Conservation (phyloP, 768 basidiomycete species). For the Leccinum subtestaceum region DNA sequence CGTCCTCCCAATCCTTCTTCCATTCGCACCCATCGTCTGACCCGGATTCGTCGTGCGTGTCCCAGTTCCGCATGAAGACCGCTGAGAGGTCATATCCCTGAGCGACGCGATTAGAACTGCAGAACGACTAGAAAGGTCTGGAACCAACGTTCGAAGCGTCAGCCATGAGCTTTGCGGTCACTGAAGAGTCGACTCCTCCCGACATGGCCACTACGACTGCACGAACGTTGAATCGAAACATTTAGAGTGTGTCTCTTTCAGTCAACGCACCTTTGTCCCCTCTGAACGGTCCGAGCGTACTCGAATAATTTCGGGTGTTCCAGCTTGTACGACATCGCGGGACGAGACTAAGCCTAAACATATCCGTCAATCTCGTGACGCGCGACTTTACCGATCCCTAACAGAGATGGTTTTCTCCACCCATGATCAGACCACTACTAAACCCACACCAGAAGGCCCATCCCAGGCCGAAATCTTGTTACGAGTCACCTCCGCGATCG, state of each 20-base stretch:
- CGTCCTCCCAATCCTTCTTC: slow-evolving; percentile 94
- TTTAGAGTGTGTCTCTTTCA: not conserved
- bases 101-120: not conserved
- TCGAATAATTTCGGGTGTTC: slow-evolving; percentile 13
- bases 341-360: slow-evolving; percentile 12
- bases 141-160: slow-evolving; percentile 47
- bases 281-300: slow-evolving; percentile 16
- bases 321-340: slow-evolving; percentile 10
- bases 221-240: not conserved
- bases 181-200: slow-evolving; percentile 93
- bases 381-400: not conserved
- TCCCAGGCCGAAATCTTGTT: slow-evolving; percentile 90
- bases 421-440: not conserved
- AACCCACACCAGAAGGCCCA: slow-evolving; percentile 47
- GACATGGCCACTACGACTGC: slow-evolving; percentile 91
- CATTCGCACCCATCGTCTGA: slow-evolving; percentile 85
- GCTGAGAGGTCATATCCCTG: slow-evolving; percentile 83
- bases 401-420: slow-evolving; percentile 30
- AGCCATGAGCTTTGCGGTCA: slow-evolving; percentile 73
- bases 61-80: slow-evolving; percentile 97
- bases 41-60: slow-evolving; percentile 76
- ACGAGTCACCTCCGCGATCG: slow-evolving; percentile 91
- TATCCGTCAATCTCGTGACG: not conserved
- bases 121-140: not conserved
- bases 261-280: slow-evolving; percentile 27